Evolutionary conservation across 1,284 basidiomycete species (phyloP), one percentile per base, ranked within the genome.

Genomic region (Papiliotrema laurentii): DNA sequence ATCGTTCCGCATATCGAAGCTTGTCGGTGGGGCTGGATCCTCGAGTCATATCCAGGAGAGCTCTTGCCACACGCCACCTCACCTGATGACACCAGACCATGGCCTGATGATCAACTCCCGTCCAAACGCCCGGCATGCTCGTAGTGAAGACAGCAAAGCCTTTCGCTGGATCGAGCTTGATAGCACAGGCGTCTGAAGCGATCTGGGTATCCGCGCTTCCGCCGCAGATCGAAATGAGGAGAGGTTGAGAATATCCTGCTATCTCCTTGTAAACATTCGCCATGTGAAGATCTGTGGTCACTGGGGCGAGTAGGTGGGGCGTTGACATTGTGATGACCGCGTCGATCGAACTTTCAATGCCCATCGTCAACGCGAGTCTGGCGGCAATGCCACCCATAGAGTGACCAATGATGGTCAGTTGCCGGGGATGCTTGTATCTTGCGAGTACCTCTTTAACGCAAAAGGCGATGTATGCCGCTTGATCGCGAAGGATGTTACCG

Each of bases 61-160:
- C 82, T 38, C 86, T 78, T 2, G 93, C 94, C 14, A 97, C 77
- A 30, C 84, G 81, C 83, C 86, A 88, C 26, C 96, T 83, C 16
- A 97, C 84, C 72, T 99, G 96, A 71, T 97, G 89, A 69, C 96
- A 98, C 96, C 96, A 99, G 11, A 97, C 89, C 81, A 97, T 94
- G 48, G 90, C 92, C 43, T 86, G 83, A 71, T 99, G 96, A 33
- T 94, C 94, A 3, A 97, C 88, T 1, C 90, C 88, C 0, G 92
- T 91, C 90, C 93, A 97, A 2, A 86, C 83, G 11, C 88, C 87
- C 36, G 93, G 87, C 14, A 98, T 77, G 1, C 84, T 85, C 21
- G 87, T 87, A 0, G 91, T 87, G 67, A 93, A 97, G 4, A 92
- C 78, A 0, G 89, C 86, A 37, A 84, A 79, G 53, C 83, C 84